Percentiles rank a stretch among this genome's conserved stretches.
Evolutionary conservation across 1,139 yeast species (phyloP).

Genomic region (Pichia sp.): DNA sequence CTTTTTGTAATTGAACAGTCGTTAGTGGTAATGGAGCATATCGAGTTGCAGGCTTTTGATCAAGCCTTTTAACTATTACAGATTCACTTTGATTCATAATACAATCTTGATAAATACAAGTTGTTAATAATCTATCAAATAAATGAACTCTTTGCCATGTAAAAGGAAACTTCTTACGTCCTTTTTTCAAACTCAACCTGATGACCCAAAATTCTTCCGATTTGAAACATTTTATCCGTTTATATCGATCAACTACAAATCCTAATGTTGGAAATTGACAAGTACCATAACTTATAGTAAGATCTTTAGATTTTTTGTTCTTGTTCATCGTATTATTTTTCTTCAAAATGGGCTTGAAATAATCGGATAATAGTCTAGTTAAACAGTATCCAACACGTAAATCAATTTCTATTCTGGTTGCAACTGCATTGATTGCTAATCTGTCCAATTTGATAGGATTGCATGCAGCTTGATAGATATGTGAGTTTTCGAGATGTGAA

Average conservation of each 20-base stretch:
- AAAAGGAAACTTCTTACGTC: slow-evolving; percentile 36
- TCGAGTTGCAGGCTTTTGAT: slow-evolving; percentile 61
- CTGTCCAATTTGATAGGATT: slow-evolving; percentile 59
- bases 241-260: slow-evolving; percentile 90
- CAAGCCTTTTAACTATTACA: slow-evolving; percentile 49
- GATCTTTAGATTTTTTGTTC: slow-evolving; percentile 6
- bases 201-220: slow-evolving; percentile 82
- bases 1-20: slow-evolving; percentile 90
- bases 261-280: slow-evolving; percentile 98
- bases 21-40: slow-evolving; percentile 87
- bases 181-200: slow-evolving; percentile 43
- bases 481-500: slow-evolving; percentile 77
- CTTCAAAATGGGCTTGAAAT: slow-evolving; percentile 32
- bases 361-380: slow-evolving; percentile 65
- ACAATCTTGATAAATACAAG: slow-evolving; percentile 62
- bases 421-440: slow-evolving; percentile 75
- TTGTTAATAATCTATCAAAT: slow-evolving; percentile 65
- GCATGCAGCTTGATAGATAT: slow-evolving; percentile 67
- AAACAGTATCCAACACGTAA: slow-evolving; percentile 84
- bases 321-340: neutral
- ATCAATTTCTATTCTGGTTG: slow-evolving; percentile 81
- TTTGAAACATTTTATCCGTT: slow-evolving; percentile 61
- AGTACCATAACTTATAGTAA: slow-evolving; percentile 70
- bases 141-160: slow-evolving; percentile 65
- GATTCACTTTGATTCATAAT: slow-evolving; percentile 34